Base-by-base conservation (phyloP, 1,284 basidiomycete genomes). In the Ceratobasidium sp. region DNA sequence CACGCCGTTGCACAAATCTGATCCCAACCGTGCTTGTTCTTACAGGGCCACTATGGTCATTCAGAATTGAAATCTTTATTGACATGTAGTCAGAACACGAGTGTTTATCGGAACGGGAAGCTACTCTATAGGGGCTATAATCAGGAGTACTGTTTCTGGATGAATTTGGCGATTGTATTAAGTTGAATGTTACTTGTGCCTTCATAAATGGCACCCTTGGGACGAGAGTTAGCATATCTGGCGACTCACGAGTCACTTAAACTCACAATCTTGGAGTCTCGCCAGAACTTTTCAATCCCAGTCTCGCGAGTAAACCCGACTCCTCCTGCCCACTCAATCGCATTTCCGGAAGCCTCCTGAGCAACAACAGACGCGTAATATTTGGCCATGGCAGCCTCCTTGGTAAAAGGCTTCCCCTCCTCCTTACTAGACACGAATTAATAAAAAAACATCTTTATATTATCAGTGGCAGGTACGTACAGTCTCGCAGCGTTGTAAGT, bases 291-390 rank as follows among this genome's bases (percentile, higher is more conserved):
- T 83, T 97, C 95, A 75, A 97, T 92, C 1, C 96, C 95, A 0
- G 93, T 94, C 83, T 97, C 95, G 70, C 94, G 83, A 60, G 96
- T 98, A 82, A 97, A 98, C 0, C 96, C 97, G 57, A 97, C 87
- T 21, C 97, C 97, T 60, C 97, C 97, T 3, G 91, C 90, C 97
- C 97, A 98, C 81, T 99, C 97, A 78, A 99, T 98, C 18, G 97
- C 97, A 60, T 84, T 82, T 12, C 96, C 96, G 32, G 90, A 86
- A 3, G 97, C 96, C 64, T 87, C 85, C 82, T 97, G 93, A 10
- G 97, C 97, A 18, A 99, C 89, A 71, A 93, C 88, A 74, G 92
- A 93, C 23, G 93, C 86, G 84, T 89, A 95, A 78, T 94, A 95
- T 81, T 97, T 96, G 71, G 96, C 96, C 93, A 98, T 97, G 3